Evolutionary conservation across 129 eudicot genomes (phyloP), one percentile per base, ranked within the genome.

Genomic region (Tanacetum coccineum): DNA sequence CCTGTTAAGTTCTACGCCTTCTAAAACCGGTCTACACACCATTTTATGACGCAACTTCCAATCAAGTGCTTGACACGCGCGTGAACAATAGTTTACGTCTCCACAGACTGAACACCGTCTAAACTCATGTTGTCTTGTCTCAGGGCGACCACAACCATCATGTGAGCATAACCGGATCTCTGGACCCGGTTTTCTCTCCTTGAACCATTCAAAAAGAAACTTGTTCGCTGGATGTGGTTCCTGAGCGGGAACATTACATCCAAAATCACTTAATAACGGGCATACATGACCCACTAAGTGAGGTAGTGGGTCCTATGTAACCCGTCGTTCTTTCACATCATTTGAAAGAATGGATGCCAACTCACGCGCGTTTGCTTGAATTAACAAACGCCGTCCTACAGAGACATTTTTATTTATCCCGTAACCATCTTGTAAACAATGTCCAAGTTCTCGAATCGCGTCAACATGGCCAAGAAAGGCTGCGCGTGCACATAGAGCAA

Each of bases 331-430:
- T 22, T 82, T 62, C 21, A 70, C 19, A 7, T 77, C 47, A 0
- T 72, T 62, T 13, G 85, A 65, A 2, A 87, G 71, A 9, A 85
- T 89, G 6, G 85, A 47, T 18, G 97, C 95, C 3, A 90, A 81
- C 75, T 90, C 97, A 26, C 95, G 91, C 20, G 95, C 95, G 81
- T 90, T 87, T 64, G 97, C 95, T 64, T 84, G 91, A 56, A 90
- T 95, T 0, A 90, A 70, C 57, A 90, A 84, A 3, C 95, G 84
- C 13, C 97, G 87, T 0, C 97, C 97, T 73, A 87, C 91, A 4
- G 83, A 40, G 7, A 87, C 64, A 78, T 90, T 87, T 11, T 77
- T 88, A 50, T 81, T 84, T 10, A 90, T 91, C 21, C 97, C 97
- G 81, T 90, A 90, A 28, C 25, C n/a, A n/a, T n/a, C n/a, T n/a